Evolutionary conservation across 129 eudicot genomes (phyloP).

Genomic region (Flaveria bidentis): DNA sequence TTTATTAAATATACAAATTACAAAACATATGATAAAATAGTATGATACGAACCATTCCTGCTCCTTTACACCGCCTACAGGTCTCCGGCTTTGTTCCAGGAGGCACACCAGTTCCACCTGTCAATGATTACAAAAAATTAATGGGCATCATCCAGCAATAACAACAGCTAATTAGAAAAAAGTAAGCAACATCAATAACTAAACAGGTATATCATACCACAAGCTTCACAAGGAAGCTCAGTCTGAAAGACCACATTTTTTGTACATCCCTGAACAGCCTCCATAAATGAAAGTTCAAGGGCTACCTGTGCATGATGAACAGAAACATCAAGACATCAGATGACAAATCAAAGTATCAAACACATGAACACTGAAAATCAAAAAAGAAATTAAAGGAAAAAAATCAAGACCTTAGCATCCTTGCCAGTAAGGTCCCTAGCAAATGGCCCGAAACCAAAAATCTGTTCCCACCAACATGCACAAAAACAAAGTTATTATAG

Average conservation of each 20-base stretch:
- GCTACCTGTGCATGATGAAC: conserved; percentile 44
- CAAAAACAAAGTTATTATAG: conserved; percentile 11
- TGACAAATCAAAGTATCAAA: not conserved
- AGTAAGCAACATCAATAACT: not conserved
- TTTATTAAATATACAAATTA: not conserved
- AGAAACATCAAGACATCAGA: not conserved
- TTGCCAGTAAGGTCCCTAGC: conserved; percentile 57
- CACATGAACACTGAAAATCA: not conserved
- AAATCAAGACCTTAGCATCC: conserved; percentile 65
- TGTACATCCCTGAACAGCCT: conserved; percentile 89
- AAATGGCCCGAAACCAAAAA: conserved; percentile 54
- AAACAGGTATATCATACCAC: conserved; percentile 48
- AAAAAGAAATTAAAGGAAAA: not conserved
- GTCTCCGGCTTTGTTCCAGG: conserved; percentile 93
- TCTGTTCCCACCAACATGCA: conserved; percentile 45
- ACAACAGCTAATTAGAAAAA: not conserved
- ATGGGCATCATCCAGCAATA: not conserved
- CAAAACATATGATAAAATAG: not conserved
- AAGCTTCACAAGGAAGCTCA: conserved; percentile 63
- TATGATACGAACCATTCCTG: conserved; percentile 75
- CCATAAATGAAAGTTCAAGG: conserved; percentile 80
- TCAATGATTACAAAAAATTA: conserved; percentile 7
- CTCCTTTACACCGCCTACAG: conserved; percentile 84
- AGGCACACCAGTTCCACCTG: conserved; percentile 97
- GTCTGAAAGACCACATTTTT: conserved; percentile 58